phyloP scores from a whole-genome alignment of 306 rosid genomes.

The Dalbergia cultrata region DNA sequence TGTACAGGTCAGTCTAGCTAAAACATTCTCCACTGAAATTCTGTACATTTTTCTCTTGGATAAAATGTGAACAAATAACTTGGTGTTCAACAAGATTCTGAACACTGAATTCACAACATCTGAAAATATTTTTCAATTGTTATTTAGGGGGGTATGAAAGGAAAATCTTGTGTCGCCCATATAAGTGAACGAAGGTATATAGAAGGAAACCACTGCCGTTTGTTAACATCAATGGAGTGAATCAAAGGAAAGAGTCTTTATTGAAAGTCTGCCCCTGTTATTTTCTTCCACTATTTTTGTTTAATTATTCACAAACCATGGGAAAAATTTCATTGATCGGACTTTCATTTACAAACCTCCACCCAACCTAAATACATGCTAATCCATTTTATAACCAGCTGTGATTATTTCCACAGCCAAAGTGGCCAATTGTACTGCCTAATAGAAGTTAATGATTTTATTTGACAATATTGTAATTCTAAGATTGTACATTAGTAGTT shows the following conservation, averaged over 20 bases:
- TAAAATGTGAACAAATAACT: not conserved
- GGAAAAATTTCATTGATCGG: not conserved
- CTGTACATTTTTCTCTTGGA: not conserved
- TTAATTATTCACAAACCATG: not conserved
- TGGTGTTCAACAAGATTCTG: not conserved
- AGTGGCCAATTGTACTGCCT: not conserved
- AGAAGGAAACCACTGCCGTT: slow-evolving; percentile 11
- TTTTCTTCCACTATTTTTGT: not conserved
- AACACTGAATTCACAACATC: not conserved
- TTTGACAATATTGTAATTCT: not conserved
- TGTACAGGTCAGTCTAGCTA: slow-evolving; percentile 60
- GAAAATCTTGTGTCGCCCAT: not conserved
- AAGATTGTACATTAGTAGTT: not conserved
- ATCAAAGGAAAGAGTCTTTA: slow-evolving; percentile 10
- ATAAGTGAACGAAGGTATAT: not conserved
- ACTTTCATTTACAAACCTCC: not conserved
- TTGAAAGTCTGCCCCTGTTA: not conserved
- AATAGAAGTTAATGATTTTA: slow-evolving; percentile 14
- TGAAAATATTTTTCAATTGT: not conserved
- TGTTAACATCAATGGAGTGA: not conserved
- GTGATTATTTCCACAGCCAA: not conserved
- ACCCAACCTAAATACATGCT: not conserved
- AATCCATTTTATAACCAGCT: not conserved
- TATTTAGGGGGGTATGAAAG: not conserved
- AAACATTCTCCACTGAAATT: not conserved